These are phyloP conservation scores for Diaporthe australafricana DNA, from an alignment of 2,329 filamentous ascomycete species.

Conservation along the genomic window DNA sequence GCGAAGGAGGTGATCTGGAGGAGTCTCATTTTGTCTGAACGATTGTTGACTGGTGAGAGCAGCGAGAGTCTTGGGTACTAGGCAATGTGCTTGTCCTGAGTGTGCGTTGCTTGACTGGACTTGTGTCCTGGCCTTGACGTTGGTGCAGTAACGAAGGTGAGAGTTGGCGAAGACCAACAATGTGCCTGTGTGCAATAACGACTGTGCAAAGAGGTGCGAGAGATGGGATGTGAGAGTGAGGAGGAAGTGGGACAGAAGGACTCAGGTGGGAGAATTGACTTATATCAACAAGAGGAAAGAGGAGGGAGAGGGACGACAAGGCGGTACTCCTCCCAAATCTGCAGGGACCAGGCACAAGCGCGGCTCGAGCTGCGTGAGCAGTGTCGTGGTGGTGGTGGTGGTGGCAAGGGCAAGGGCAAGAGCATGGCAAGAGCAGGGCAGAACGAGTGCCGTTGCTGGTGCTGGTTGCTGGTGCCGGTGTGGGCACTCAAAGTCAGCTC, in stretches of 20 bases:
- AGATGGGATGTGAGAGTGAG: background rate
- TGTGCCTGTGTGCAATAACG: conserved; percentile 29
- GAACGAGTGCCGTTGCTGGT: too few species aligned
- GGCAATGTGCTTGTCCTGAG: background rate
- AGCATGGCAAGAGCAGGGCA: background rate
- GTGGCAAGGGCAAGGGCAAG: background rate
- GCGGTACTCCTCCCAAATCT: conserved; percentile 5
- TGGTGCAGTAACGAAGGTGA: conserved; percentile 30
- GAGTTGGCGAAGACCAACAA: conserved; percentile 29
- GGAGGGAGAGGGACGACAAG: background rate
- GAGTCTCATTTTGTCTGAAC: conserved; percentile 40
- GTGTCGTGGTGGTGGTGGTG: conserved; percentile 1
- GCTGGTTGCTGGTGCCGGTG: too few species aligned
- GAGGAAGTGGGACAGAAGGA: background rate
- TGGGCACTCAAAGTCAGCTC: conserved; percentile 15
- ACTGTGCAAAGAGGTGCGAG: conserved; percentile 27
- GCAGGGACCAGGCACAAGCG: conserved; percentile 24
- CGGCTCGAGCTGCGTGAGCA: conserved; percentile 14
- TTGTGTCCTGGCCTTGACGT: background rate
- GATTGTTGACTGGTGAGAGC: conserved; percentile 10
- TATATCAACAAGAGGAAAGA: conserved; percentile 32
- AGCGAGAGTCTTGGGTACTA: conserved; percentile 16
- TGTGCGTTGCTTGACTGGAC: background rate
- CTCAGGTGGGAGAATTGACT: conserved; percentile 20
- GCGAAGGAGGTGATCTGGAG: conserved; percentile 33